Conservation (phyloP, 345 rosid species). For the Garcia nutans region DNA sequence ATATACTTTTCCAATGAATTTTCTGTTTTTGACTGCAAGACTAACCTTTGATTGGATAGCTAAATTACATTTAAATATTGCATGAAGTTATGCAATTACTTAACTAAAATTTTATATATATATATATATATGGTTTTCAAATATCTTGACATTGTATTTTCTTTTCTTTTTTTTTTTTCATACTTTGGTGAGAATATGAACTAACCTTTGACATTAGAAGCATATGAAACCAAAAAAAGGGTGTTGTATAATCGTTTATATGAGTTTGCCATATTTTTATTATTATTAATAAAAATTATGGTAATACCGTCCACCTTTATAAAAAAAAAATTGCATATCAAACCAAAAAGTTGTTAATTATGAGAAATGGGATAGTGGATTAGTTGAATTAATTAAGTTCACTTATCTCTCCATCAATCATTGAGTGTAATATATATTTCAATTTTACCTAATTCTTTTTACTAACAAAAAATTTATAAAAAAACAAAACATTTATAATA, state of each 20-base stretch:
- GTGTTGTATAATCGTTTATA: no score
- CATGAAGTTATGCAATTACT: no score
- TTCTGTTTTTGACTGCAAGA: no score
- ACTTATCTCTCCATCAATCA: neutral
- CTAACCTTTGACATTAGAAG: conserved; percentile 22
- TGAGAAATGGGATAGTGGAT: neutral
- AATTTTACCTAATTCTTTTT: neutral
- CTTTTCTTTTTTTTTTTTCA: neutral
- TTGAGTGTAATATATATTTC: neutral
- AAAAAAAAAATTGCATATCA: no score
- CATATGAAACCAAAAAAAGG: neutral
- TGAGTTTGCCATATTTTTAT: no score
- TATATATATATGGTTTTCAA: neutral
- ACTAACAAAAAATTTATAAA: neutral
- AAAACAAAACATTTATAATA: neutral
- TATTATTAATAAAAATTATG: no score
- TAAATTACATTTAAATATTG: no score
- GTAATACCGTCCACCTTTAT: no score
- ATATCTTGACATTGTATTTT: neutral
- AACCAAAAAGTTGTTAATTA: conserved; percentile 7
- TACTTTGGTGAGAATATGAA: neutral
- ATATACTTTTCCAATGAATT: no score
- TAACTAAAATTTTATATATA: no score
- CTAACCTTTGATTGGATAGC: no score
- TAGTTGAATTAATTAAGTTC: conserved; percentile 2